Percentiles rank a stretch among this genome's conserved stretches.
Conservation (phyloP, 495 filamentous ascomycete genomes). For the Neurospora pannonica region DNA sequence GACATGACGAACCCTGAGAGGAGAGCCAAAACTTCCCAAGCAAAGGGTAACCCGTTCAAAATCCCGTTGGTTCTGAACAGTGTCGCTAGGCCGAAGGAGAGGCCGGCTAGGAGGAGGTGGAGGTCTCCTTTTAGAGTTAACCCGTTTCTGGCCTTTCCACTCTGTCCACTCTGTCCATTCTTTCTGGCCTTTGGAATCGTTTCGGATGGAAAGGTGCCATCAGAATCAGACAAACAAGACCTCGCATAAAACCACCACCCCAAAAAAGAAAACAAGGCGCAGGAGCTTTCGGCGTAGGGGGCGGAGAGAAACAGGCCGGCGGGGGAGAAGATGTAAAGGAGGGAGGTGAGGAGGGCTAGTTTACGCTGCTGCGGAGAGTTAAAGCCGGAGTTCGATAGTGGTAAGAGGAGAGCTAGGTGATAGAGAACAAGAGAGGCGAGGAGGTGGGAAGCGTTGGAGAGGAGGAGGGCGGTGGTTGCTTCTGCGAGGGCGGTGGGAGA, state of each 20-base stretch:
- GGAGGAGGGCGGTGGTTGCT: slow-evolving; percentile 44
- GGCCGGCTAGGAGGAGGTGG: slow-evolving; percentile 47
- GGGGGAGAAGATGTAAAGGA: slow-evolving; percentile 73
- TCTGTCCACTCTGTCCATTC: too few species aligned
- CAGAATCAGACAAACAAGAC: slow-evolving; percentile 27
- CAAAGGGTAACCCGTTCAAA: slow-evolving; percentile 60
- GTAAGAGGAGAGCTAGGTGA: slow-evolving; percentile 39
- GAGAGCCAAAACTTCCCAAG: slow-evolving; percentile 31
- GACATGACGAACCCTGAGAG: slow-evolving; percentile 35
- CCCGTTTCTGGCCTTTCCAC: slow-evolving; percentile 2
- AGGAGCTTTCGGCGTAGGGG: slow-evolving; percentile 74
- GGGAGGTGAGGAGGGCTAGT: slow-evolving; percentile 57
- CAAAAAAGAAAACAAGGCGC: slow-evolving; percentile 65
- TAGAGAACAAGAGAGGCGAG: slow-evolving; percentile 64
- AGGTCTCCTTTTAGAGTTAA: slow-evolving; percentile 21
- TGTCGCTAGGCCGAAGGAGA: slow-evolving; percentile 63
- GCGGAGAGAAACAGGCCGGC: slow-evolving; percentile 85
- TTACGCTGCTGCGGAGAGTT: slow-evolving; percentile 5
- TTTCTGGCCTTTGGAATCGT: too few species aligned
- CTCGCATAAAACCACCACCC: slow-evolving; percentile 64
- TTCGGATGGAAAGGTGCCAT: too few species aligned
- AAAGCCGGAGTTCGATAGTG: slow-evolving; percentile 23
- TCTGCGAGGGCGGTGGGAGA: slow-evolving; percentile 4
- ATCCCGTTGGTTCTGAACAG: slow-evolving; percentile 80
- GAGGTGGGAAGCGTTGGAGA: slow-evolving; percentile 67